phyloP scores from a whole-genome alignment of 2,329 filamentous ascomycete genomes.

The Epichloe baconii region DNA sequence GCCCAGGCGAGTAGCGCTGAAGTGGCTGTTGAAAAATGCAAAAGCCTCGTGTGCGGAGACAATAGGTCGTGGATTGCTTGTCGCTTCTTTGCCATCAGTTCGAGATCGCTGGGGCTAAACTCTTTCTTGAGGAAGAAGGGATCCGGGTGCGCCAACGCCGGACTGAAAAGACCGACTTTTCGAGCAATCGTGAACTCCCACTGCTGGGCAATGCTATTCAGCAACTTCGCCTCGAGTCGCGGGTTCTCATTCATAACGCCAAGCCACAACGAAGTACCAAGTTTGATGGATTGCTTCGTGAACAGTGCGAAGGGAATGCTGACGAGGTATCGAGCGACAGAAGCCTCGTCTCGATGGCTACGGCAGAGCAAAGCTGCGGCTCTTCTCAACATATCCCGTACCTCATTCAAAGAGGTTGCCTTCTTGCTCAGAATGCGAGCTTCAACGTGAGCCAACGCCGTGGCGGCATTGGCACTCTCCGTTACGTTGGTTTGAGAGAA shows the following conservation, averaged over 20 bases:
- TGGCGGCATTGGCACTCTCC: constrained; percentile 45
- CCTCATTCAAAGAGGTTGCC: constrained; percentile 56
- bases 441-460: constrained; percentile 60
- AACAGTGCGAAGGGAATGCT: constrained; percentile 88
- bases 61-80: constrained; percentile 71
- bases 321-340: constrained; percentile 77
- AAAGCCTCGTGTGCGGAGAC: constrained; percentile 69
- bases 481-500: constrained; percentile 37
- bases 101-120: constrained; percentile 80
- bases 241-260: constrained; percentile 96
- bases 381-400: constrained; percentile 69
- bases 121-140: constrained; percentile 88
- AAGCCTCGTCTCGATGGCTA: constrained; percentile 58
- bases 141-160: constrained; percentile 59
- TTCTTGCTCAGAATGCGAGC: constrained; percentile 56
- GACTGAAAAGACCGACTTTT: constrained; percentile 69
- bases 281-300: constrained; percentile 87
- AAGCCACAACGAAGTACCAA: constrained; percentile 91
- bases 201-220: constrained; percentile 77
- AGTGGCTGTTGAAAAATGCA: constrained; percentile 93
- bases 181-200: constrained; percentile 79
- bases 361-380: constrained; percentile 80
- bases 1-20: constrained; percentile 79
- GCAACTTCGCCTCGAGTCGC: constrained; percentile 68
- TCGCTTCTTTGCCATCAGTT: constrained; percentile 58